Evolutionary conservation across 169 alveolate species (phyloP).

Genomic region (Plasmodium gonderi): DNA sequence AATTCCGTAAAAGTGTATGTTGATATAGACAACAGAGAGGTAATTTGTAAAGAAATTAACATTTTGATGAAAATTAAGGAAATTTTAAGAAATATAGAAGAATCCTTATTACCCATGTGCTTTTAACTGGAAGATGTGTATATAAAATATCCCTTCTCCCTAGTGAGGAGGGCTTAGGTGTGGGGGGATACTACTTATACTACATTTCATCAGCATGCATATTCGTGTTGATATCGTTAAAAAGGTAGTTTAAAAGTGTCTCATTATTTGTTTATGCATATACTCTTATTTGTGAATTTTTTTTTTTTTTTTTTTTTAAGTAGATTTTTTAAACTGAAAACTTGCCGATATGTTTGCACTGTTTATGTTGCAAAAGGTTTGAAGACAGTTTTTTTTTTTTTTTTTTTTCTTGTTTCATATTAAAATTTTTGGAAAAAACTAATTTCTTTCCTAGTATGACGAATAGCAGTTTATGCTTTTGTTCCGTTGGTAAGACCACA

Average conservation of each 20-base stretch:
- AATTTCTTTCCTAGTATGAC: too few relatives aligned
- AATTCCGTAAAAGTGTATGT: constrained; percentile 46
- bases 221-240: neutral
- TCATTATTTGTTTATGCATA: neutral
- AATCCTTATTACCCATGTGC: constrained; percentile 60
- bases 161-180: neutral
- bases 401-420: too few relatives aligned
- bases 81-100: constrained; percentile 63
- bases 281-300: neutral
- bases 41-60: constrained; percentile 36
- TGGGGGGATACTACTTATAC: too few relatives aligned
- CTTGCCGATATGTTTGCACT: neutral
- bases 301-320: neutral
- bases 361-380: too few relatives aligned
- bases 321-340: neutral
- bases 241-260: neutral
- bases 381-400: too few relatives aligned
- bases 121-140: neutral
- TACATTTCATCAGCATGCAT: neutral
- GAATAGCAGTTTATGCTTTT: too few relatives aligned
- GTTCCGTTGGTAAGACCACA: too few relatives aligned
- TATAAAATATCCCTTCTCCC: neutral
- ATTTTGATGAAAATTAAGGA: constrained; percentile 50
- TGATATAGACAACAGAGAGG: constrained; percentile 63
- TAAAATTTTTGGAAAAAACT: too few relatives aligned